These are phyloP conservation scores for Talaromyces verruculosus DNA, from an alignment of 2,329 filamentous ascomycete genomes.

Conservation along the genomic window DNA sequence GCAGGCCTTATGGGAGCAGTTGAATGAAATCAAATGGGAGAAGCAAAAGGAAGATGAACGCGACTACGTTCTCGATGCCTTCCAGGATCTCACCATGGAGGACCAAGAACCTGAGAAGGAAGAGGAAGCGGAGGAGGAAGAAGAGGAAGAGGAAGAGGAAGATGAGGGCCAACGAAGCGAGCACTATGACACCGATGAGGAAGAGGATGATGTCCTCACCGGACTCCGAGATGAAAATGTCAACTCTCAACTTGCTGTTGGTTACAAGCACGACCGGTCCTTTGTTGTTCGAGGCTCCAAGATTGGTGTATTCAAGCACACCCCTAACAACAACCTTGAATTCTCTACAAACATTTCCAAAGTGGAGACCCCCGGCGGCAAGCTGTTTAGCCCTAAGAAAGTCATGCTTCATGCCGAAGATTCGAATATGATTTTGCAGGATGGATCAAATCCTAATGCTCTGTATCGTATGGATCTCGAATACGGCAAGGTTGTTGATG, in stretches of 20 bases:
- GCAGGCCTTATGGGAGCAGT: slow-evolving; percentile 93
- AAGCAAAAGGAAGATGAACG: slow-evolving; percentile 90
- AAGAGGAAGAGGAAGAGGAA: slow-evolving; percentile 61
- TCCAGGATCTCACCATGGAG: slow-evolving; percentile 91
- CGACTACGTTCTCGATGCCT: slow-evolving; percentile 92
- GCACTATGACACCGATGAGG: slow-evolving; percentile 72
- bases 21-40: slow-evolving; percentile 90
- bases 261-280: slow-evolving; percentile 94
- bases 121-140: slow-evolving; percentile 59
- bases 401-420: slow-evolving; percentile 95
- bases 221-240: slow-evolving; percentile 73
- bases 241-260: slow-evolving; percentile 92
- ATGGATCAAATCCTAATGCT: slow-evolving; percentile 77
- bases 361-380: slow-evolving; percentile 82
- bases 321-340: slow-evolving; percentile 83
- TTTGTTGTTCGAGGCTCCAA: slow-evolving; percentile 97
- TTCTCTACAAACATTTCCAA: slow-evolving; percentile 98
- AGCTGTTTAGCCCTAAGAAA: slow-evolving; percentile 89
- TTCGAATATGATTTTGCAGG: slow-evolving; percentile 84
- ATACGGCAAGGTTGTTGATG: slow-evolving; percentile 95
- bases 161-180: slow-evolving; percentile 69
- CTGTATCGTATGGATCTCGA: slow-evolving; percentile 97
- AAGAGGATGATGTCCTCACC: slow-evolving; percentile 72
- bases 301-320: slow-evolving; percentile 99
- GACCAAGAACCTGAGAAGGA: slow-evolving; percentile 63